phyloP scores from a whole-genome alignment of 140 eudicot species.

The Oenanthe javanica region DNA sequence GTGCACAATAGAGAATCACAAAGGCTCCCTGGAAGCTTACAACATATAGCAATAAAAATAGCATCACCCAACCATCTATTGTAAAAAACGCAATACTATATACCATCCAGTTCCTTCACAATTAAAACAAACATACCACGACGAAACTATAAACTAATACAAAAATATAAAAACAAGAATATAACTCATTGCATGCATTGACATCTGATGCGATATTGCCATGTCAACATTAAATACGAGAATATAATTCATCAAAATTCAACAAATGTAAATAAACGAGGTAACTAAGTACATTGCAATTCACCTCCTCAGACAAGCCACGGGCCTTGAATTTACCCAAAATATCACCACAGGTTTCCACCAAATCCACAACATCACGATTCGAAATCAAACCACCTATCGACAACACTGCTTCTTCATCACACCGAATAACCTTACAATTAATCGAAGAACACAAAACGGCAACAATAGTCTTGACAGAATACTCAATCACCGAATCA shows the following conservation, averaged over 20 bases:
- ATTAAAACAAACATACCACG: not conserved
- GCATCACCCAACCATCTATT: not conserved
- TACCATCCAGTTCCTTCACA: not conserved
- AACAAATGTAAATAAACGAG: not conserved
- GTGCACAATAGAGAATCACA: slow-evolving; percentile 33
- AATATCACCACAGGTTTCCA: slow-evolving; percentile 39
- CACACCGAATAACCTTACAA: slow-evolving; percentile 29
- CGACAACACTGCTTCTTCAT: slow-evolving; percentile 26
- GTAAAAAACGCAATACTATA: not conserved
- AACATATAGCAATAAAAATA: slow-evolving; percentile 14
- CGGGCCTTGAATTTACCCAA: slow-evolving; percentile 37
- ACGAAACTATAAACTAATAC: too few species aligned
- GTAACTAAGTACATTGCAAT: not conserved
- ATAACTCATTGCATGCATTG: not conserved
- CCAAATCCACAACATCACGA: slow-evolving; percentile 33
- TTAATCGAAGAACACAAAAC: slow-evolving; percentile 44
- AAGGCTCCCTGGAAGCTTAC: slow-evolving; percentile 36
- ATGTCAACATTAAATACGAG: not conserved
- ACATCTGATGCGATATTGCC: not conserved
- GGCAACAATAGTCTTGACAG: slow-evolving; percentile 43
- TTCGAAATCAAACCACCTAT: slow-evolving; percentile 41
- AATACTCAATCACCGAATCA: slow-evolving; percentile 42
- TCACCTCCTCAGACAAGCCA: slow-evolving; percentile 19
- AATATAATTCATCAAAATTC: not conserved
- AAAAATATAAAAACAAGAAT: too few species aligned